phyloP scores from a whole-genome alignment of 2,329 filamentous ascomycete genomes.

The Sporothrix inflata region DNA sequence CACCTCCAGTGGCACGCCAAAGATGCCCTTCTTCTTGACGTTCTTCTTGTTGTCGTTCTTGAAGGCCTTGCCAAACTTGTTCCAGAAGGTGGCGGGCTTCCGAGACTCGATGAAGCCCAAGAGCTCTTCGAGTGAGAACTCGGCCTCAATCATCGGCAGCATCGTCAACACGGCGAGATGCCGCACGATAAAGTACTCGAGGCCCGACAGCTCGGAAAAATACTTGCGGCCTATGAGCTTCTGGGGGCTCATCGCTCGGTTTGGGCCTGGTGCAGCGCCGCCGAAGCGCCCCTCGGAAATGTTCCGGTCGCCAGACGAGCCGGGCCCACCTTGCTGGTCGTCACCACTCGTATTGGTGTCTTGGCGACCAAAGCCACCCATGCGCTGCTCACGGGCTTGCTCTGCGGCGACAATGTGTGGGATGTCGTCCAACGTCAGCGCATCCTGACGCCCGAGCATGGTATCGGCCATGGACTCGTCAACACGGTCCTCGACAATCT shows the following conservation, averaged over 20 bases:
- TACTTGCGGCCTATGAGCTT: slow-evolving; percentile 68
- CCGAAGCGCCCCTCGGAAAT: background rate
- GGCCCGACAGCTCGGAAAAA: slow-evolving; percentile 91
- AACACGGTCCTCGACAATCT: slow-evolving; percentile 78
- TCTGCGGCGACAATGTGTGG: slow-evolving; percentile 94
- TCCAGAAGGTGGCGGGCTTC: slow-evolving; percentile 91
- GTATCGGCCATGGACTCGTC: slow-evolving; percentile 74
- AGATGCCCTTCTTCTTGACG: slow-evolving; percentile 90
- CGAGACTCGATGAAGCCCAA: slow-evolving; percentile 90
- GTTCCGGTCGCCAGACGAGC: slow-evolving; percentile 7
- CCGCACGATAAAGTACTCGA: slow-evolving; percentile 97
- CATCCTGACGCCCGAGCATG: slow-evolving; percentile 88
- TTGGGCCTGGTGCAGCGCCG: slow-evolving; percentile 36
- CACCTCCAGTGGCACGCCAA: slow-evolving; percentile 84
- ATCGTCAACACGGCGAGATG: slow-evolving; percentile 94
- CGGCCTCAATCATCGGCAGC: slow-evolving; percentile 84
- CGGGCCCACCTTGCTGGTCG: background rate
- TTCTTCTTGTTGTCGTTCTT: slow-evolving; percentile 79
- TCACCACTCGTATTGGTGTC: slow-evolving; percentile 64
- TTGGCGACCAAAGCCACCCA: slow-evolving; percentile 74
- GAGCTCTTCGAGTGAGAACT: slow-evolving; percentile 93
- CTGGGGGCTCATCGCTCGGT: background rate
- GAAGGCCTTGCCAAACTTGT: slow-evolving; percentile 95
- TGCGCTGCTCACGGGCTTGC: slow-evolving; percentile 87
- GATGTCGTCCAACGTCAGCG: slow-evolving; percentile 93